These are phyloP conservation scores for Nyctanthes arbortristis DNA, from an alignment of 257 asterid genomes.

Conservation along the genomic window DNA sequence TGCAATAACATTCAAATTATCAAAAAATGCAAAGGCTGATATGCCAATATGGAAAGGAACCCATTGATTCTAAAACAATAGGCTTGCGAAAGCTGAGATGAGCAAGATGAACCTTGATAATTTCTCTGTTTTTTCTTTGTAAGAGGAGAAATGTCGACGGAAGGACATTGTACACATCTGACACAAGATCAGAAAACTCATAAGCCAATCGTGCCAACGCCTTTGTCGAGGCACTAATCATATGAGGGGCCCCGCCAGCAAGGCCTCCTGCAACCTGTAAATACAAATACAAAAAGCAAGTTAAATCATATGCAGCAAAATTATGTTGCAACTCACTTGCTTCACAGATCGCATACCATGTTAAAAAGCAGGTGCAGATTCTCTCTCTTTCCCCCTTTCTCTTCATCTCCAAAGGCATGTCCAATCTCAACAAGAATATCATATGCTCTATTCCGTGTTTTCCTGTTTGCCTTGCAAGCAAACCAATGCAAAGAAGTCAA, in stretches of 20 bases:
- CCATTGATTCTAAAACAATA: slow-evolving; percentile 12
- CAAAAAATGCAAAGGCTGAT: slow-evolving; percentile 11
- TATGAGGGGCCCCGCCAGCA: slow-evolving; percentile 89
- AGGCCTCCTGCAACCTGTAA: slow-evolving; percentile 88
- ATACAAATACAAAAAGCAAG: slow-evolving; percentile 13
- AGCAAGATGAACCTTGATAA: slow-evolving; percentile 57
- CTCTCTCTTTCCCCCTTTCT: slow-evolving; percentile 63
- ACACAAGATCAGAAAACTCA: slow-evolving; percentile 85
- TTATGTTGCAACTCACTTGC: slow-evolving; percentile 3
- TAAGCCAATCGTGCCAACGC: slow-evolving; percentile 98
- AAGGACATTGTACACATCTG: slow-evolving; percentile 67
- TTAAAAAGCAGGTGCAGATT: slow-evolving; percentile 56
- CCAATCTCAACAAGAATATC: slow-evolving; percentile 93
- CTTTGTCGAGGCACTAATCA: slow-evolving; percentile 91
- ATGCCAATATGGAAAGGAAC: neutral
- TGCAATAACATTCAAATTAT: slow-evolving; percentile 34
- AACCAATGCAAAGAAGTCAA: slow-evolving; percentile 19
- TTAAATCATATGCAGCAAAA: slow-evolving; percentile 14
- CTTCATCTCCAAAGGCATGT: slow-evolving; percentile 81
- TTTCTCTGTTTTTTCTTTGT: slow-evolving; percentile 80
- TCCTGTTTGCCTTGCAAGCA: slow-evolving; percentile 71
- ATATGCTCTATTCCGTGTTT: slow-evolving; percentile 91
- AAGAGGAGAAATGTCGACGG: slow-evolving; percentile 87
- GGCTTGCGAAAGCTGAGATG: neutral
- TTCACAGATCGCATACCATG: slow-evolving; percentile 53